These are phyloP conservation scores for Suhomyces ambrosiae DNA, from an alignment of 1,139 yeast species.

Conservation along the genomic window DNA sequence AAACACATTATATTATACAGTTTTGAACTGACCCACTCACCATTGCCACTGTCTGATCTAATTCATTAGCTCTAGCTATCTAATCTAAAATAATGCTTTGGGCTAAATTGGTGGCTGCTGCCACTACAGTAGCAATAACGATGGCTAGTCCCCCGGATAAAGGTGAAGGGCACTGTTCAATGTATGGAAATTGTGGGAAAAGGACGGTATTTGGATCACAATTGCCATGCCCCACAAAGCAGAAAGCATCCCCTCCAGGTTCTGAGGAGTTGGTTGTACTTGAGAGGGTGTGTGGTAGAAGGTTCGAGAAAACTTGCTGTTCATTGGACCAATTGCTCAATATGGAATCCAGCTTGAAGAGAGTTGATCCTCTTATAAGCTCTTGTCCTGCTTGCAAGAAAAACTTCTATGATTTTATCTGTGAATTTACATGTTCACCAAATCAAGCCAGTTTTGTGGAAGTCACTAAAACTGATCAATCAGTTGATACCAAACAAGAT, in stretches of 20 bases:
- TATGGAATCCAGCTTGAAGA: slow-evolving; percentile 56
- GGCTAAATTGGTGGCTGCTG: slow-evolving; percentile 1
- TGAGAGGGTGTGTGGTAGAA: slow-evolving; percentile 67
- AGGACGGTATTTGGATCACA: slow-evolving; percentile 74
- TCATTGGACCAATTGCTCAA: slow-evolving; percentile 36
- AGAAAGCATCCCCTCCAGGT: slow-evolving; percentile 36
- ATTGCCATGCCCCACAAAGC: slow-evolving; percentile 73
- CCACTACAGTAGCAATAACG: not conserved
- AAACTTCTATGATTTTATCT: slow-evolving; percentile 83
- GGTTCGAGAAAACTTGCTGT: slow-evolving; percentile 51
- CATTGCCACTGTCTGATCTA: too few species aligned
- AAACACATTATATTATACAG: too few species aligned
- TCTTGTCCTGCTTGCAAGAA: slow-evolving; percentile 94
- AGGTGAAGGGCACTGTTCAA: slow-evolving; percentile 52
- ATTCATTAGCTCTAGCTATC: too few species aligned
- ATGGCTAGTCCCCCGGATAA: not conserved
- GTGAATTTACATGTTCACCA: slow-evolving; percentile 90
- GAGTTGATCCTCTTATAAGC: slow-evolving; percentile 77
- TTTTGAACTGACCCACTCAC: too few species aligned
- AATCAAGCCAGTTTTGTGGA: slow-evolving; percentile 76
- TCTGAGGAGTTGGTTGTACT: slow-evolving; percentile 47
- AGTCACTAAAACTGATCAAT: slow-evolving; percentile 55
- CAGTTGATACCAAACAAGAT: slow-evolving; percentile 53
- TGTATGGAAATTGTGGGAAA: slow-evolving; percentile 75
- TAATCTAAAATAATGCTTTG: not conserved